phyloP scores from a whole-genome alignment of 2,329 filamentous ascomycete species.

The Cylindrodendrum hubeiense region DNA sequence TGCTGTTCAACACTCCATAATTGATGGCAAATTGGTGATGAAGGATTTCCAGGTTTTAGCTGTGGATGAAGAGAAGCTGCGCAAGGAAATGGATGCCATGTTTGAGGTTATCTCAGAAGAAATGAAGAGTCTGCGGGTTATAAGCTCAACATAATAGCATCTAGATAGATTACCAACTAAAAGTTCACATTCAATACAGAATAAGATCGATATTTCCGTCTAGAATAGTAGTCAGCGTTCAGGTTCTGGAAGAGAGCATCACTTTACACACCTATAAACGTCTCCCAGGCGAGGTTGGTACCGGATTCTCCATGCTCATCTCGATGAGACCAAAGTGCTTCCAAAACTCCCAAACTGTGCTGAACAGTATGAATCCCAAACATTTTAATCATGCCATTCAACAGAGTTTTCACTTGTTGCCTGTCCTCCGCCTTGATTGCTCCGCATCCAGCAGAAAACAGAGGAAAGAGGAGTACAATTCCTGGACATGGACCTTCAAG shows the following conservation, averaged over 20 bases:
- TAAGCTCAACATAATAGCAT: background rate
- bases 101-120: conserved; percentile 15
- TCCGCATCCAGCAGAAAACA: conserved; percentile 18
- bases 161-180: background rate
- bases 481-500: conserved; percentile 5
- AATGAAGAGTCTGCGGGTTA: conserved; percentile 6
- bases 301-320: background rate
- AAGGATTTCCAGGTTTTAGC: conserved; percentile 10
- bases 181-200: conserved; percentile 1
- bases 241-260: too few relatives aligned
- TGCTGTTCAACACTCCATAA: conserved; percentile 19
- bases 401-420: conserved; percentile 1
- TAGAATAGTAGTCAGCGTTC: background rate
- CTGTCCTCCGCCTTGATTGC: background rate
- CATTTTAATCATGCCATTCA: background rate
- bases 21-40: conserved; percentile 11
- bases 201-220: conserved; percentile 11
- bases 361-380: conserved; percentile 4
- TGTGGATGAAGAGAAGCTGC: conserved; percentile 9
- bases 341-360: background rate
- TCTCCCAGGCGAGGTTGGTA: background rate
- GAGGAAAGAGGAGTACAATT: conserved; percentile 10
- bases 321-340: conserved; percentile 5
- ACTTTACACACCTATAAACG: background rate
- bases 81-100: conserved; percentile 20